Evolutionary conservation across 1,284 basidiomycete genomes (phyloP), one percentile per base, ranked within the genome.

Genomic region (Puccinia sorghi): DNA sequence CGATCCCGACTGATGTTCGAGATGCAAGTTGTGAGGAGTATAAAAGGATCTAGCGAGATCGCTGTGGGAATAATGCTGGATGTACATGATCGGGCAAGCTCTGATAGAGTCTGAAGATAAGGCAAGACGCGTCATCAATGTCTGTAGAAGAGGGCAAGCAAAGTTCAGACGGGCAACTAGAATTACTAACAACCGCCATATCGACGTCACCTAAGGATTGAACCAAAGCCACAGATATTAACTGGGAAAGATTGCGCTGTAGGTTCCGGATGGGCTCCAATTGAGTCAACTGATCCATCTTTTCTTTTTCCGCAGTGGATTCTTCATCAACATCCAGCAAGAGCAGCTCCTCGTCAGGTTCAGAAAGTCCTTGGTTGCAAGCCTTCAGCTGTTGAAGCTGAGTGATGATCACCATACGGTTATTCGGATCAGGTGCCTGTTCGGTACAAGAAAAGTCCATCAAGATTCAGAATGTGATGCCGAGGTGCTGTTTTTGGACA

Each of bases 321-420:
- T 81, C 81, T 41, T 81, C 69, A 43, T 80, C 79, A 1, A 79
- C 64, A 56, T 83, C 83, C 20, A 84, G 80, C 63, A 82, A 81
- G 54, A 83, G 69, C 2, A 83, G 74, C 27, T 82, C 83, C 22
- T 80, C 81, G 41, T 84, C 83, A 1, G 83, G 83, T 13, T 82
- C 81, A 3, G 82, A 80, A 12, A 84, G 80, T 1, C 83, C 83
- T 22, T 81, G 80, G 1, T 83, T 79, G 27, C 81, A 81, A 9
- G 82, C 81, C 0, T 82, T 80, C 39, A 84, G 80, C 72, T 81
- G 82, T 22, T 72, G 50, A 15, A 84, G 80, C 50, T 84, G 83
- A 37, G 81, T 80, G n/a, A 82, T 57, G 52, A 66, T 73, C 1
- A 80, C 48, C 6, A 80, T 70, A 22, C 80, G 81, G 4, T 80